Conservation (phyloP, 805 yeast genomes). For the Metschnikowia henanensis region DNA sequence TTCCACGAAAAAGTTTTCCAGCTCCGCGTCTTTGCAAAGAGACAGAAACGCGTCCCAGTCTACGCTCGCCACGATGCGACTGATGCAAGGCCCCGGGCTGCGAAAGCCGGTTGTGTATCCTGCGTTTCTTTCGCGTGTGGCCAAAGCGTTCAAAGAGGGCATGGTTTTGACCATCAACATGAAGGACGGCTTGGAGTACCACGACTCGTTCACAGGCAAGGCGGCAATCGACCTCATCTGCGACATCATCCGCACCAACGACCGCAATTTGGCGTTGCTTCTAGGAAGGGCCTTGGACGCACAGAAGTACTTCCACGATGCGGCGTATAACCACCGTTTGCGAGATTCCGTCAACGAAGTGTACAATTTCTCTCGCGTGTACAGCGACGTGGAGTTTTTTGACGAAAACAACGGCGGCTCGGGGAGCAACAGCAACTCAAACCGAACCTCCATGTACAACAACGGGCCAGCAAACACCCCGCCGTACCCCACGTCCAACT, state of each 20-base stretch:
- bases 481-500: conserved; percentile 22
- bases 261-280: conserved; percentile 83
- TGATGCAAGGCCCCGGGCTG: conserved; percentile 31
- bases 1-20: conserved; percentile 40
- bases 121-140: conserved; percentile 84
- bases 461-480: conserved; percentile 21
- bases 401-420: conserved; percentile 22
- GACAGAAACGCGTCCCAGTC: conserved; percentile 33
- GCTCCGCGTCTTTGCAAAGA: conserved; percentile 32
- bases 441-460: conserved; percentile 27
- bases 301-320: conserved; percentile 92
- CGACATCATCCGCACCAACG: conserved; percentile 82
- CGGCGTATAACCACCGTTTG: conserved; percentile 88
- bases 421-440: conserved; percentile 20
- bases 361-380: conserved; percentile 72
- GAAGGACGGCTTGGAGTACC: conserved; percentile 88
- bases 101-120: conserved; percentile 80
- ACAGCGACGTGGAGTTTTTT: conserved; percentile 46
- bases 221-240: conserved; percentile 94
- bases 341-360: conserved; percentile 87
- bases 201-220: conserved; percentile 91
- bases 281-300: conserved; percentile 93
- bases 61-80: conserved; percentile 36
- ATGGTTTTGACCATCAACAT: conserved; percentile 73
- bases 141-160: conserved; percentile 68